Evolutionary conservation across 306 rosid genomes (phyloP), one percentile per base, ranked within the genome.

Genomic region (Vigna angularis): DNA sequence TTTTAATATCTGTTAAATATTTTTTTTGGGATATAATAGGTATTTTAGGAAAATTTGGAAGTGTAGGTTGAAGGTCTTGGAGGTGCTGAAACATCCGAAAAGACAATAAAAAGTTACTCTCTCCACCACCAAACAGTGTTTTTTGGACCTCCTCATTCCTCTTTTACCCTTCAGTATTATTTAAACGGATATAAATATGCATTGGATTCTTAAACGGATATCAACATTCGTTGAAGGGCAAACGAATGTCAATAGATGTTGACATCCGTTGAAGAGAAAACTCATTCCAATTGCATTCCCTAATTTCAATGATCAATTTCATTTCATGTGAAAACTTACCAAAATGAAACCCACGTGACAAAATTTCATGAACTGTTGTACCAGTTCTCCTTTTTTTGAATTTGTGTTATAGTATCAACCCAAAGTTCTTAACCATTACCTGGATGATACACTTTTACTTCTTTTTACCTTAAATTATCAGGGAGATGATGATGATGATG

Each of bases 331-430:
- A 9, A 59, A 42, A 45, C 61, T 34, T 67, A 24, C 73, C 51
- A 20, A 63, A 59, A 50, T 59, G 38, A 15, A 75, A 67, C 77
- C 65, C 24, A 3, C 5, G n/a, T 13, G 36, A 7, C 12, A 51
- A 73, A n/a, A 24, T n/a, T 73, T 53, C 72, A 36, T 79, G 47
- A 34, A 70, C 64, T 69, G 53, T 5, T n/a, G 16, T 42, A 51
- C 44, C 18, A 12, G 66, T 17, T 79, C n/a, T 62, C 65, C 51
- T 28, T 58, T 49, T 49, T 49, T 12, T 3, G 48, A 65, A 64
- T 2, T 61, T 1, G 17, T 64, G 20, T 12, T 1, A 20, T 17
- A 18, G 10, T 36, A 70, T 34, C 72, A 26, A 57, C 36, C 17
- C 17, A 40, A 16, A 66, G 57, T 17, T 65, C 34, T 72, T 68